Conservation (phyloP, 768 basidiomycete species). For the Boletus reticuloceps region DNA sequence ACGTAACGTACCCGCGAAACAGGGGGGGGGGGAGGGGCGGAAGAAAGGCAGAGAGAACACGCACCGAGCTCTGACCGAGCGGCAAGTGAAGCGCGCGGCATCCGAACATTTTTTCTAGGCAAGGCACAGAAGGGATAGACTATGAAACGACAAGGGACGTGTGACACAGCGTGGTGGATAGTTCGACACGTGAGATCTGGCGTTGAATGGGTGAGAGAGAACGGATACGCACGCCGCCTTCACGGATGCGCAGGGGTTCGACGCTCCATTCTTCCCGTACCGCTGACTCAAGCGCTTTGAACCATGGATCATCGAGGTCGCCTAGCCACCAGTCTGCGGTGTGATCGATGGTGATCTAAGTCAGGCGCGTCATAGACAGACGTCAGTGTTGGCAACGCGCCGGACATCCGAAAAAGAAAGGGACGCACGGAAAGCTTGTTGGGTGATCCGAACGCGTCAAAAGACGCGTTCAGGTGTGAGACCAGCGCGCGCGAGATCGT, state of each 20-base stretch:
- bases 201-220: no score
- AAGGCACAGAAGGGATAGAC: slow-evolving; percentile 94
- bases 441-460: slow-evolving; percentile 57
- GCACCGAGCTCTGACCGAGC: slow-evolving; percentile 85
- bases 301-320: slow-evolving; percentile 80
- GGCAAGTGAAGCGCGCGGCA: slow-evolving; percentile 93
- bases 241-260: slow-evolving; percentile 83
- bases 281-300: slow-evolving; percentile 78
- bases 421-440: slow-evolving; percentile 65
- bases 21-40: no score
- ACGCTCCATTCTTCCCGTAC: slow-evolving; percentile 86
- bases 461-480: slow-evolving; percentile 55
- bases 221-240: slow-evolving; percentile 74
- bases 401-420: no score
- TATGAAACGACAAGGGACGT: slow-evolving; percentile 23
- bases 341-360: slow-evolving; percentile 73
- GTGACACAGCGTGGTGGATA: not conserved
- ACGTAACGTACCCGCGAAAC: not conserved
- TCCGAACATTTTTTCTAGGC: slow-evolving; percentile 86
- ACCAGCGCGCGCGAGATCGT: slow-evolving; percentile 61
- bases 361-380: not conserved
- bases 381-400: not conserved
- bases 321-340: slow-evolving; percentile 98
- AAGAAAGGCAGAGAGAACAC: slow-evolving; percentile 18
- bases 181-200: no score